A percentile compares a stretch with the other conserved stretches of the same genome.
These are phyloP conservation scores for Xylariaceae sp. DNA, from an alignment of 2,329 filamentous ascomycete species.

Conservation along the genomic window DNA sequence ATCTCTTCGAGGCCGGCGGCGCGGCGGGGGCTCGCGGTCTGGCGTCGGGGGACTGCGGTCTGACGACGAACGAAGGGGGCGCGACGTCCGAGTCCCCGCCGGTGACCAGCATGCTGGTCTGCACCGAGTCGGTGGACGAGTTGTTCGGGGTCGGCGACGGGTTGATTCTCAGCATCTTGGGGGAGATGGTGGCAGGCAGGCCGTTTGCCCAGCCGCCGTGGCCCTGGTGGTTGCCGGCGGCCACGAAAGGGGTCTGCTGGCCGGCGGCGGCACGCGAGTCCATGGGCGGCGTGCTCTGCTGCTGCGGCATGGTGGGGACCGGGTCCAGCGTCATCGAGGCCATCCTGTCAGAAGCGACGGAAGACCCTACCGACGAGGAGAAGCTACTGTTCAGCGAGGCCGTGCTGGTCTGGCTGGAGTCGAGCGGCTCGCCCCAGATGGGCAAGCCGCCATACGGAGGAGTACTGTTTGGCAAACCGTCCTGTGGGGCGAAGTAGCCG, in stretches of 20 bases:
- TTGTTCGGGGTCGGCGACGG: conserved; percentile 21
- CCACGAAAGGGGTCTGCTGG: too few species aligned
- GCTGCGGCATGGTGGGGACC: conserved; percentile 6
- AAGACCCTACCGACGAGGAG: conserved; percentile 19
- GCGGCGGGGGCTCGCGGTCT: neutral
- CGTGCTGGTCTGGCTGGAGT: conserved; percentile 12
- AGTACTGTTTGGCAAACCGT: conserved; percentile 10
- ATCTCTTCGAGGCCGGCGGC: conserved; percentile 7
- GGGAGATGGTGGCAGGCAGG: conserved; percentile 21
- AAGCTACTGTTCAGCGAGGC: conserved; percentile 14
- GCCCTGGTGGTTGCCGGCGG: conserved; percentile 1
- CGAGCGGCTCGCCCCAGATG: conserved; percentile 17
- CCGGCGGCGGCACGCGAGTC: conserved; percentile 3
- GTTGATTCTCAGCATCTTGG: conserved; percentile 21
- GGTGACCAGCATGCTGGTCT: conserved; percentile 6
- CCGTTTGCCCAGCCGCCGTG: conserved; percentile 8
- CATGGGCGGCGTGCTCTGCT: conserved; percentile 5
- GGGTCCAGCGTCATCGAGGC: conserved; percentile 19
- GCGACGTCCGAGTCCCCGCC: conserved; percentile 12
- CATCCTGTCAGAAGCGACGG: conserved; percentile 19
- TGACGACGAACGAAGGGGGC: neutral
- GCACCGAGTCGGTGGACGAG: conserved; percentile 20
- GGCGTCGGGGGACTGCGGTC: neutral
- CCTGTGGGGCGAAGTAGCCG: conserved; percentile 9
- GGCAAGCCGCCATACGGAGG: conserved; percentile 9